Conservation (phyloP, 495 filamentous ascomycete genomes). For the Hypoxylon subgilvum region DNA sequence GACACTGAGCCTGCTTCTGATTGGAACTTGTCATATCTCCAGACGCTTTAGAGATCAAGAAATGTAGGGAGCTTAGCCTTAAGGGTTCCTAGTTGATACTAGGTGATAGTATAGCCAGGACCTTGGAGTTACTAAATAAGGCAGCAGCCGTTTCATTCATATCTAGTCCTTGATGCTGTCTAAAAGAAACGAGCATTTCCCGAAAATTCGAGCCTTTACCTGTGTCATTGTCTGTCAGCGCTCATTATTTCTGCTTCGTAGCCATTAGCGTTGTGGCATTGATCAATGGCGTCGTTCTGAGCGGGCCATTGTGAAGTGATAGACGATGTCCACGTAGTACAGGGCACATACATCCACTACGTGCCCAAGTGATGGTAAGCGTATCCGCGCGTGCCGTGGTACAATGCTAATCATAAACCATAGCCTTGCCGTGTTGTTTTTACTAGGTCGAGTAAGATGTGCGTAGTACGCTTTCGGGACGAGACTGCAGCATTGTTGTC, state of each 20-base stretch:
- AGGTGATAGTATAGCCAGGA: slow-evolving; percentile 3
- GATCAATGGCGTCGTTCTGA: slow-evolving; percentile 19
- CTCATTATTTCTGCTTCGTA: slow-evolving; percentile 4
- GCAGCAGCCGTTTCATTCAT: slow-evolving; percentile 5
- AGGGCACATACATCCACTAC: slow-evolving; percentile 7
- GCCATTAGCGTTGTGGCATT: slow-evolving; percentile 20
- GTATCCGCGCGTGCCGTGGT: not conserved
- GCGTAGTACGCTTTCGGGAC: not conserved
- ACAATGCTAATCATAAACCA: not conserved
- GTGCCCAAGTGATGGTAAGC: slow-evolving; percentile 3
- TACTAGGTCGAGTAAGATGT: not conserved
- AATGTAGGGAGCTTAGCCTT: not conserved
- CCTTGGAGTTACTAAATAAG: slow-evolving; percentile 19
- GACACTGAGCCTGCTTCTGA: slow-evolving; percentile 3
- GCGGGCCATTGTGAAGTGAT: slow-evolving; percentile 32
- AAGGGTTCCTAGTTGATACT: not conserved
- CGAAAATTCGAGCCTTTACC: slow-evolving; percentile 6
- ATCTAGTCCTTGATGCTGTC: not conserved
- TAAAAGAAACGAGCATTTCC: slow-evolving; percentile 3
- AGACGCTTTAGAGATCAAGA: not conserved
- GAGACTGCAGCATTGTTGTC: not conserved
- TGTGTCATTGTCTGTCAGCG: slow-evolving; percentile 5
- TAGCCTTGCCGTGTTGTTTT: slow-evolving; percentile 14
- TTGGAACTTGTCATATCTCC: slow-evolving; percentile 5
- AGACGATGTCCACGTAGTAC: slow-evolving; percentile 19